phyloP scores from a whole-genome alignment of 2,329 filamentous ascomycete species.

The Rhynchosporium agropyri region DNA sequence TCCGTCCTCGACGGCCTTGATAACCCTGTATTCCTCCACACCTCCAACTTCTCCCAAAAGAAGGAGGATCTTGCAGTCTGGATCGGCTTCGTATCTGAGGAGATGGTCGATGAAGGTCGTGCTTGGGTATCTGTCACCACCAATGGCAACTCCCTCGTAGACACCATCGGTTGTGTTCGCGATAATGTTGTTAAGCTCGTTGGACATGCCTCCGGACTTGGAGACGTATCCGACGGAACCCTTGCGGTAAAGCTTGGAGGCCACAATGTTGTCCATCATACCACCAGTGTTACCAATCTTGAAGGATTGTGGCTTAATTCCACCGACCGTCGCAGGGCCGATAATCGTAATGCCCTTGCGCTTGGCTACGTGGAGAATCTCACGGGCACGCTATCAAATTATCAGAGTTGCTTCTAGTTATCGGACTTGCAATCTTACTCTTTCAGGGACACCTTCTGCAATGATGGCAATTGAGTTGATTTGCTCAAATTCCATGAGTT shows the following conservation, averaged over 20 bases:
- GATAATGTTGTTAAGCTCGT: conserved; percentile 99
- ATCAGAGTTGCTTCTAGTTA: conserved; percentile 37
- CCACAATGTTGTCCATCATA: conserved; percentile 99
- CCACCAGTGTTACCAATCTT: conserved; percentile 99
- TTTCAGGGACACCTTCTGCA: conserved; percentile 97
- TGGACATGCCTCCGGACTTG: conserved; percentile 99
- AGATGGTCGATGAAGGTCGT: conserved; percentile 99
- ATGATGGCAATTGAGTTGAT: conserved; percentile 99
- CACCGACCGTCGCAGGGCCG: conserved; percentile 95
- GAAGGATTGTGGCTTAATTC: conserved; percentile 98
- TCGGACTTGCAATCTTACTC: conserved; percentile 63
- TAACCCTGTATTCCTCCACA: conserved; percentile 99
- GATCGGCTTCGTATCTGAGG: conserved; percentile 93
- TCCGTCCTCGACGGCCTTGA: conserved; percentile 94
- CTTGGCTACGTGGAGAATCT: conserved; percentile 94
- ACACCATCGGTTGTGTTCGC: conserved; percentile 96
- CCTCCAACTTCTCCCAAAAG: conserved; percentile 98
- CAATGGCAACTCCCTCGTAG: conserved; percentile 98
- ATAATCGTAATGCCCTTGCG: conserved; percentile 99
- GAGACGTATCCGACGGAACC: conserved; percentile 99
- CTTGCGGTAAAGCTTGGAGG: conserved; percentile 99
- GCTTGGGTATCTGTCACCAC: conserved; percentile 97
- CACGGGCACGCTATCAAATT: conserved; percentile 76
- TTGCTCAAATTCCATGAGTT: conserved; percentile 95
- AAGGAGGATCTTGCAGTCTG: conserved; percentile 95